Evolutionary conservation across 2,329 filamentous ascomycete species (phyloP).

Genomic region (Colletotrichum spinosum): DNA sequence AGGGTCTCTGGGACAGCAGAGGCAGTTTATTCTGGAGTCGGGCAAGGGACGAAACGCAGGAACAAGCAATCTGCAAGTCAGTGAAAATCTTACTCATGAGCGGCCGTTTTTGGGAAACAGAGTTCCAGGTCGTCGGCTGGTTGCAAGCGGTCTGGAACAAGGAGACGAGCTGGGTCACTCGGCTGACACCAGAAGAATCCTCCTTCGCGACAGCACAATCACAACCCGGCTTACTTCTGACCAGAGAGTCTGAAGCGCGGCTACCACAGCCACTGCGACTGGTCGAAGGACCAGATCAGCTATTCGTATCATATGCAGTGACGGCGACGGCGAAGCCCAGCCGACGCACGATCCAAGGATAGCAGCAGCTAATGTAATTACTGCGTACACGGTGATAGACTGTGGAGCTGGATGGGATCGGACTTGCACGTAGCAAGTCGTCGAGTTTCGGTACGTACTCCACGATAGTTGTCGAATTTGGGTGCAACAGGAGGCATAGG

Average conservation of each 20-base stretch:
- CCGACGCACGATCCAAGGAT: slow-evolving; percentile 29
- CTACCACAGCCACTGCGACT: too few relatives aligned
- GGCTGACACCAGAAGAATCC: not conserved
- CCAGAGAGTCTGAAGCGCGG: too few relatives aligned
- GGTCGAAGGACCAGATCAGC: too few relatives aligned
- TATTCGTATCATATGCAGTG: too few relatives aligned
- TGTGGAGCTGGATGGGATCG: slow-evolving; percentile 17
- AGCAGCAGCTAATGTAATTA: slow-evolving; percentile 12
- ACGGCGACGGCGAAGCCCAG: slow-evolving; percentile 5
- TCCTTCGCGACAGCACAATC: too few relatives aligned
- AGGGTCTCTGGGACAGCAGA: too few relatives aligned
- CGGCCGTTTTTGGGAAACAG: slow-evolving; percentile 24
- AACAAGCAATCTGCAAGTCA: slow-evolving; percentile 15
- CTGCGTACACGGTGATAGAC: not conserved
- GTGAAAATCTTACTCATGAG: slow-evolving; percentile 29
- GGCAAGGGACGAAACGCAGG: slow-evolving; percentile 26
- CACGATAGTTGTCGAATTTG: slow-evolving; percentile 20
- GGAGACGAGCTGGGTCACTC: not conserved
- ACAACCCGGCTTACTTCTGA: too few relatives aligned
- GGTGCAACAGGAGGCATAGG: slow-evolving; percentile 9
- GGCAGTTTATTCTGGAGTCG: slow-evolving; percentile 5
- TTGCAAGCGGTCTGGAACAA: slow-evolving; percentile 31
- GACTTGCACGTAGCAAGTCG: not conserved
- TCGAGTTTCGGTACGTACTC: slow-evolving; percentile 28
- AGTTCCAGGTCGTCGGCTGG: slow-evolving; percentile 16